Percentiles rank a stretch among this genome's conserved stretches.
Conservation (phyloP, 176 grass and related monocot genomes). For the Coix lacrymajobi region DNA sequence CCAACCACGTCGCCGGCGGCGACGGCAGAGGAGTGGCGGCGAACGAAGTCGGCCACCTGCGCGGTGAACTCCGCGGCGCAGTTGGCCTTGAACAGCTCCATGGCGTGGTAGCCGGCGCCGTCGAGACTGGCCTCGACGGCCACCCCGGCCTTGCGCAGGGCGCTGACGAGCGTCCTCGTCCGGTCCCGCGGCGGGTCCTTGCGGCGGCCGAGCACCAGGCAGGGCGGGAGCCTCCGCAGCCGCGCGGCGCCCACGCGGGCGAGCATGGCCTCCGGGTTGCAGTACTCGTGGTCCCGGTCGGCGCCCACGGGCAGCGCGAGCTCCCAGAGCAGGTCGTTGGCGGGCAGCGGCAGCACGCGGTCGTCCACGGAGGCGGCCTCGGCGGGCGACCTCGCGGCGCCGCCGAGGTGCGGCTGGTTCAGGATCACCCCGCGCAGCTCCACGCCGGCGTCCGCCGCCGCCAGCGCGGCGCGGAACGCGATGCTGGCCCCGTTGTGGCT, state of each 20-base stretch:
- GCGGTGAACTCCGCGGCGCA: slow-evolving; percentile 48
- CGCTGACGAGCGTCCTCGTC: slow-evolving; percentile 51
- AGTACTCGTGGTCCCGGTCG: slow-evolving; percentile 81
- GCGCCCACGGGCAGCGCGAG: slow-evolving; percentile 62
- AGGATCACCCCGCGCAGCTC: slow-evolving; percentile 58
- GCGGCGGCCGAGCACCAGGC: slow-evolving; percentile 57
- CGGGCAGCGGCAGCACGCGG: slow-evolving; percentile 60
- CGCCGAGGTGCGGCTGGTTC: slow-evolving; percentile 70
- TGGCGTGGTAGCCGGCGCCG: slow-evolving; percentile 60
- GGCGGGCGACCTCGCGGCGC: slow-evolving; percentile 52
- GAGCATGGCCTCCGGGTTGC: slow-evolving; percentile 48
- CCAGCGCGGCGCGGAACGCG: slow-evolving; percentile 62
- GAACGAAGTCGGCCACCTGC: slow-evolving; percentile 59
- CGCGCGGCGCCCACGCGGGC: slow-evolving; percentile 21
- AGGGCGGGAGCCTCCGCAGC: slow-evolving; percentile 50
- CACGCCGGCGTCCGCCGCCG: slow-evolving; percentile 30
- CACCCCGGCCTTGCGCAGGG: slow-evolving; percentile 50
- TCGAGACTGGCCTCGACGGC: slow-evolving; percentile 40
- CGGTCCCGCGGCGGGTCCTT: slow-evolving; percentile 71
- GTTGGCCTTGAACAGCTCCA: slow-evolving; percentile 60
- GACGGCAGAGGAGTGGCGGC: slow-evolving; percentile 5
- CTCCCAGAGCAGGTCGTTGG: slow-evolving; percentile 85
- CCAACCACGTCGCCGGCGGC: slow-evolving; percentile 3
- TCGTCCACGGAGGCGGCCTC: slow-evolving; percentile 53
- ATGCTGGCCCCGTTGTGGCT: slow-evolving; percentile 71